A percentile compares a stretch with the other conserved stretches of the same genome.
Evolutionary conservation across 2,329 filamentous ascomycete genomes (phyloP).

Genomic region (Clarireedia monteithiana): DNA sequence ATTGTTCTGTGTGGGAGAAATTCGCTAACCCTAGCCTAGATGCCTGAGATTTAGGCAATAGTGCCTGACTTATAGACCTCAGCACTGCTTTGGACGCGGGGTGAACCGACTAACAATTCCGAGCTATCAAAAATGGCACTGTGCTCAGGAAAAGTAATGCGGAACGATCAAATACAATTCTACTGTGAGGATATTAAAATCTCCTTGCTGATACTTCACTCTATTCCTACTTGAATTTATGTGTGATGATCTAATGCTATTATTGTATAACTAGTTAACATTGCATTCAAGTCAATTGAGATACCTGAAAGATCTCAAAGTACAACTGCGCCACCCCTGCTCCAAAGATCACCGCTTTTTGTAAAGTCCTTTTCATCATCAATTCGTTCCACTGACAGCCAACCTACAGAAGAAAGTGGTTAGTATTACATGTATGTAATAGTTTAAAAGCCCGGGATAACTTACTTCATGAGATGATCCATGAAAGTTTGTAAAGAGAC

Average conservation of each 20-base stretch:
- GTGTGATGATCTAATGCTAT: constrained; percentile 6
- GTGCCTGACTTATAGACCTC: neutral
- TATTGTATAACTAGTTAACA: constrained; percentile 9
- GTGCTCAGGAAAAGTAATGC: too few species aligned
- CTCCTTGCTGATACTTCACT: neutral
- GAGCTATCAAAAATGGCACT: too few species aligned
- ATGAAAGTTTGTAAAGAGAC: constrained; percentile 98
- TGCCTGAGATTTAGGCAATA: neutral
- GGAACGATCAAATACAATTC: too few species aligned
- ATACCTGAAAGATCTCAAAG: constrained; percentile 2
- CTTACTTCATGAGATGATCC: constrained; percentile 99
- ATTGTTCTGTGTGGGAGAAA: constrained; percentile 10
- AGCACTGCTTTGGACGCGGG: neutral
- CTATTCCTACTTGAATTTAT: neutral
- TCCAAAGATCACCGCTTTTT: constrained; percentile 8
- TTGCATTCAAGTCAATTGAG: constrained; percentile 7
- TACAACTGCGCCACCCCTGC: constrained; percentile 1
- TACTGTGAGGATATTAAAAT: too few species aligned
- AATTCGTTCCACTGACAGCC: constrained; percentile 58
- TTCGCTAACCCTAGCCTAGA: constrained; percentile 8
- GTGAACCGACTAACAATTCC: too few species aligned
- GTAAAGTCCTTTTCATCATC: constrained; percentile 17
- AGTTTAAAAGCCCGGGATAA: constrained; percentile 22
- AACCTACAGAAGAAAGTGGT: constrained; percentile 34
- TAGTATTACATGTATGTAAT: constrained; percentile 12